Percentiles rank a stretch among this genome's conserved stretches.
phyloP scores from a whole-genome alignment of 805 yeast species.

The Pichia paraexigua region DNA sequence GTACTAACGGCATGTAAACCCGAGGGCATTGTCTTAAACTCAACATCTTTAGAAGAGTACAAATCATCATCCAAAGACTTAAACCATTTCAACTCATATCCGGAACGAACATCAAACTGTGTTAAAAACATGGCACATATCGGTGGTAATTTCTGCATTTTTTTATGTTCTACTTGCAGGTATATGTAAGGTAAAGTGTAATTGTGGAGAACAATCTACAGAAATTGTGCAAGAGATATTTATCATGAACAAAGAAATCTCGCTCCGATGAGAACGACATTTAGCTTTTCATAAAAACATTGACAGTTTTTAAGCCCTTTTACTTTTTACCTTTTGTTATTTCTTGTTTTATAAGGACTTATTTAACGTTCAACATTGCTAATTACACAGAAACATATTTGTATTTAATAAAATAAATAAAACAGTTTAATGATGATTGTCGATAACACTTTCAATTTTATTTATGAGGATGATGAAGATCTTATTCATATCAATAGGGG shows the following conservation, averaged over 20 bases:
- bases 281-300: background rate
- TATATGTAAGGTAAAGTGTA: too few relatives aligned
- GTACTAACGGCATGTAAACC: constrained; percentile 47
- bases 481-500: background rate
- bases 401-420: background rate
- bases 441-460: background rate
- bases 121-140: constrained; percentile 39
- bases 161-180: background rate
- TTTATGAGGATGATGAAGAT: constrained; percentile 5
- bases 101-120: constrained; percentile 44
- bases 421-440: background rate
- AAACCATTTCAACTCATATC: constrained; percentile 42
- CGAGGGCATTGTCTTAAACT: constrained; percentile 60
- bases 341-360: background rate
- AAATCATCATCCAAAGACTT: constrained; percentile 20
- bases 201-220: background rate
- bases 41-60: constrained; percentile 37
- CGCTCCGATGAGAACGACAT: background rate
- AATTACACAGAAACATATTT: background rate
- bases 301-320: background rate
- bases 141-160: constrained; percentile 20
- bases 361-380: background rate
- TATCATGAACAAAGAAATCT: background rate
- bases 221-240: background rate
- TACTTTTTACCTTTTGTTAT: too few relatives aligned